Evolutionary conservation across 2,329 filamentous ascomycete species (phyloP), one percentile per base, ranked within the genome.

Genomic region (Alternaria solani): DNA sequence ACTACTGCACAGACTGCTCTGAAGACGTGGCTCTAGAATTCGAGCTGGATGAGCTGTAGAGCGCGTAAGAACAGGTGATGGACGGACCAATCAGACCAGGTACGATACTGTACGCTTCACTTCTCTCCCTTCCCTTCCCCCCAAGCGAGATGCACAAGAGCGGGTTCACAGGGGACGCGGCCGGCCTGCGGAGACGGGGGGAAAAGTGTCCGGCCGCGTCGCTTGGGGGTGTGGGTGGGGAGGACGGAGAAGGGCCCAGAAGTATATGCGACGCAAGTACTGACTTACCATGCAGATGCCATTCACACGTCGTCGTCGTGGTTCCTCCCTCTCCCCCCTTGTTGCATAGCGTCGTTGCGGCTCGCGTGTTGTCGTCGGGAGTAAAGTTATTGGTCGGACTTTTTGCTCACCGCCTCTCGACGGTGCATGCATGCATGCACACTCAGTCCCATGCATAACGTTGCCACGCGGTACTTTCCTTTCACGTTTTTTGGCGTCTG

Each of bases 1-100:
- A 80, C 66, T 82, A 81, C 67, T 82, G 80, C 73, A 66, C 60
- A 26, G 79, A 81, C 8, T 81, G 80, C 70, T 79, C 76, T 14
- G 80, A 82, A 62, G 80, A 82, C 47, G 75, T 80, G 6, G 70
- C 74, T 8, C 67, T 82, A 9, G 80, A 82, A 66, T 80, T 74
- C 55, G 74, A 82, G 65, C 63, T 81, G 6, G 79, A 81, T 52
- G 80, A 82, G 67, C 66, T 73, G 60, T 78, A 61, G 64, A 38
- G 7, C 16, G 34, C 5, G 34, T n/a, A 38, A 18, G n/a, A 16
- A 5, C 8, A 6, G 34, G 7, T 14, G 34, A 38, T 38, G 16
- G 7, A 7, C 2, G 4, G 28, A 11, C 14, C 32, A 5, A 14
- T 25, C 8, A 42, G 23, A 5, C n/a, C n/a, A 23, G 39, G 25